phyloP scores from a whole-genome alignment of 306 rosid species.

The Astragalus membranaceus region DNA sequence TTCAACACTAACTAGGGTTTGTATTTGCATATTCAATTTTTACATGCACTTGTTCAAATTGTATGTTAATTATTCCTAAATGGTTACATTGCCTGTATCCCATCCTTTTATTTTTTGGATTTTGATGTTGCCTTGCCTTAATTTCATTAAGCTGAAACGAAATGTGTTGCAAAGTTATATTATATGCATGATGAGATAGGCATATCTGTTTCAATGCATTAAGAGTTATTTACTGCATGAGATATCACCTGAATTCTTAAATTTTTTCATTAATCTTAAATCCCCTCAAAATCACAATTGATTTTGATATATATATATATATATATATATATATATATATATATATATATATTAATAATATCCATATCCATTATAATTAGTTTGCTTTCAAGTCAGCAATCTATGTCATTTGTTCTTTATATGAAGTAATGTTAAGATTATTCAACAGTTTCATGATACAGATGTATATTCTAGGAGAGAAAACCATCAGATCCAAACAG shows the following conservation, averaged over 20 bases:
- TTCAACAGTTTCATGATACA: neutral
- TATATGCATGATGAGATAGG: neutral
- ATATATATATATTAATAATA: too few species aligned
- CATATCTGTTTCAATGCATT: neutral
- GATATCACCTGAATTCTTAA: neutral
- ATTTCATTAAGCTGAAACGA: neutral
- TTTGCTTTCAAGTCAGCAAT: neutral
- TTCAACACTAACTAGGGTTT: conserved; percentile 35
- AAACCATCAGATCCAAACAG: neutral
- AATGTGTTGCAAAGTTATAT: neutral
- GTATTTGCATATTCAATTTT: neutral
- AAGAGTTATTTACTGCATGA: neutral
- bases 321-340: too few species aligned
- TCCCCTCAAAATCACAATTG: neutral
- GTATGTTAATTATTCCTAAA: neutral
- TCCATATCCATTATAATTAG: neutral
- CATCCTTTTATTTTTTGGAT: neutral
- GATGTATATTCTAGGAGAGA: neutral
- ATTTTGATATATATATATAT: neutral
- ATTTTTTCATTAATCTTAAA: neutral
- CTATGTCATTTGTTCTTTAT: neutral
- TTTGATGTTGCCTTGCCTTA: neutral
- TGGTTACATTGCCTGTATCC: neutral
- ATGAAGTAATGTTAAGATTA: too few species aligned
- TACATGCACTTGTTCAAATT: neutral